Base-by-base conservation (phyloP, 1,284 basidiomycete genomes). In the Melanopsichium pennsylvanicum region DNA sequence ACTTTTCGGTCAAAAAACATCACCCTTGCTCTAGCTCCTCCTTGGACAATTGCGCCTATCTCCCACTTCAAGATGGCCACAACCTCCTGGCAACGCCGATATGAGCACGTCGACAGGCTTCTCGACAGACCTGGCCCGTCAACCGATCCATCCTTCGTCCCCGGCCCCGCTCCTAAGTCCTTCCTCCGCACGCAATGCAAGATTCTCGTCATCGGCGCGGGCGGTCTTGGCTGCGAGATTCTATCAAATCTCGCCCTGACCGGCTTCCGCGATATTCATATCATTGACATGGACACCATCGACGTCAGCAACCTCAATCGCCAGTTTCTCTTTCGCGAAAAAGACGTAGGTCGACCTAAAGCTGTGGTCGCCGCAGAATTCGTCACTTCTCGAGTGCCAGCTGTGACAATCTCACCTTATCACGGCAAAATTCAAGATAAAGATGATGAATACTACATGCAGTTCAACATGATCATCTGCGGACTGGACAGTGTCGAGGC, bases 231-330 rank as follows among this genome's bases (percentile, higher is more conserved):
- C 11, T 80, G 79, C 59, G 79, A 81, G 48, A 79, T 81, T 41
- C 70, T 81, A n/a, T 61, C 72, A 44, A 81, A 81, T 26, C 45
- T 71, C 21, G 72, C 76, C 1, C 56, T 77, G 7, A 89, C 91
- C 46, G 96, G 96, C 18, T 98, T 98, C 87, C 90, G 90, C 80
- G 90, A 98, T 78, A 96, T 98, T 64, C 92, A 98, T 84, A 93
- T 99, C 71, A 98, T 99, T 80, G 96, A 99, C 84, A 98, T 99
- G 95, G 96, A 99, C 84, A 97, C 95, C 5, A 99, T 98, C 81
- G 96, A 99, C 82, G 92, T 98, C 75, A 96, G 93, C 76, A 99
- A 99, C 80, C 85, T 99, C 72, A 99, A 99, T 83, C 87, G 96
- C 38, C 96, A 99, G 82, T 99, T 98, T 82, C 85, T 99, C 37